Percentiles rank a stretch among this genome's conserved stretches.
These are phyloP conservation scores for Cytospora leucostoma DNA, from an alignment of 2,329 filamentous ascomycete species.

Conservation along the genomic window DNA sequence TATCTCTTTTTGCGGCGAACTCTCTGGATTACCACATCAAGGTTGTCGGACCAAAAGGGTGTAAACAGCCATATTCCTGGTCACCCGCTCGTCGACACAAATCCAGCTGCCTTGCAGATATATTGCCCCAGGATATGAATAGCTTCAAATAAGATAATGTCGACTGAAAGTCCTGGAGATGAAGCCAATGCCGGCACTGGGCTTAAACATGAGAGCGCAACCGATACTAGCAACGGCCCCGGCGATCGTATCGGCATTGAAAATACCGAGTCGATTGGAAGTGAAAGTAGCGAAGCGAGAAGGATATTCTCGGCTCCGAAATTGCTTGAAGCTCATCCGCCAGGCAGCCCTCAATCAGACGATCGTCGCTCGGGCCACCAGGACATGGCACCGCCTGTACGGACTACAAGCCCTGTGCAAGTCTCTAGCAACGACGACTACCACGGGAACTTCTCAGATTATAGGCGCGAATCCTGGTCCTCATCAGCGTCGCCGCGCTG, in stretches of 20 bases:
- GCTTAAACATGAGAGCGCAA: background rate
- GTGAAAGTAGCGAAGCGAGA: slow-evolving; percentile 3
- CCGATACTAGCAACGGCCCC: background rate
- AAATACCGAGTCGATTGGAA: slow-evolving; percentile 14
- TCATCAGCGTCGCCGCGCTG: slow-evolving; percentile 36
- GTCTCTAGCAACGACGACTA: slow-evolving; percentile 4
- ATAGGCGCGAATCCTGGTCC: slow-evolving; percentile 3
- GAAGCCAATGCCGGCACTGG: background rate
- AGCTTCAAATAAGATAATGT: background rate
- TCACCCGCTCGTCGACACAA: background rate
- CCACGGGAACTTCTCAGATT: background rate
- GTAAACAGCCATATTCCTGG: background rate
- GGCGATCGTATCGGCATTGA: slow-evolving; percentile 8
- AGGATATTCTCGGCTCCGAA: slow-evolving; percentile 39
- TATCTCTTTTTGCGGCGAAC: background rate
- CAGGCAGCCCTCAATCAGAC: slow-evolving; percentile 28
- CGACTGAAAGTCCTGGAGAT: background rate
- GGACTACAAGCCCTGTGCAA: slow-evolving; percentile 21
- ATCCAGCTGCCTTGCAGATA: background rate
- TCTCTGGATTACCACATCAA: background rate
- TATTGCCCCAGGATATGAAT: background rate
- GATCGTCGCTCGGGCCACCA: slow-evolving; percentile 21
- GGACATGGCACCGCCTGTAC: slow-evolving; percentile 5
- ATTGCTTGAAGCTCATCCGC: slow-evolving; percentile 37
- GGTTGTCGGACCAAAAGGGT: background rate